Percentiles rank a stretch among this genome's conserved stretches.
Evolutionary conservation across 805 yeast genomes (phyloP).

Genomic region (Clavispora vitiphila): DNA sequence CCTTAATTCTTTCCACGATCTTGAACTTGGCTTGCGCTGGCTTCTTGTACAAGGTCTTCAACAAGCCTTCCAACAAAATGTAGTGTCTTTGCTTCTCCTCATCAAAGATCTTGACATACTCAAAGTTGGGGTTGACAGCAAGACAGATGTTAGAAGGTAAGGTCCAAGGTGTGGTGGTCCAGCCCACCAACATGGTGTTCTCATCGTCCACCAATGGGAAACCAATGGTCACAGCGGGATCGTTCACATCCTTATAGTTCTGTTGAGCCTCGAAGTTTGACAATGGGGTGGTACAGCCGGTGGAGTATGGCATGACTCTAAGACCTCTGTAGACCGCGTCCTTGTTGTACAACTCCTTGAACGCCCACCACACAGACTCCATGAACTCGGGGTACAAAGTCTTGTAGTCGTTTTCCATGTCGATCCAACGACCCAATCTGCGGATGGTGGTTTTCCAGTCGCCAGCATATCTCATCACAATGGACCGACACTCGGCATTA

Average conservation of each 20-base stretch:
- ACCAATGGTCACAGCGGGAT: conserved; percentile 92
- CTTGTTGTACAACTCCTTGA: conserved; percentile 80
- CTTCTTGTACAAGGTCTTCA: conserved; percentile 86
- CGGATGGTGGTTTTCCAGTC: conserved; percentile 94
- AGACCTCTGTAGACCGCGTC: conserved; percentile 89
- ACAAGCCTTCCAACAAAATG: conserved; percentile 77
- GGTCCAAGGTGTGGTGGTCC: conserved; percentile 99
- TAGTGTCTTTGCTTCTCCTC: conserved; percentile 78
- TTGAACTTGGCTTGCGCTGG: conserved; percentile 87
- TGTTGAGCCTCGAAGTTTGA: conserved; percentile 98
- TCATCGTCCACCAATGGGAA: conserved; percentile 80
- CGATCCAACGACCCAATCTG: conserved; percentile 98
- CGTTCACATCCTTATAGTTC: conserved; percentile 94
- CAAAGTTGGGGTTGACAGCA: conserved; percentile 87
- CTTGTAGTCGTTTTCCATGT: conserved; percentile 96
- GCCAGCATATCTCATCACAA: conserved; percentile 94
- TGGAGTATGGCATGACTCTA: conserved; percentile 98
- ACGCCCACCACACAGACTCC: conserved; percentile 99
- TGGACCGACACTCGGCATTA: conserved; percentile 90
- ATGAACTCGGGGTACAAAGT: conserved; percentile 92
- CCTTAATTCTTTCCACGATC: conserved; percentile 74
- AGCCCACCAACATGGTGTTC: conserved; percentile 81
- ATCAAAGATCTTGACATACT: conserved; percentile 87
- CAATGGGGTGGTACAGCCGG: conserved; percentile 94
- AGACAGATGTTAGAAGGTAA: conserved; percentile 90